Evolutionary conservation across 2,329 filamentous ascomycete genomes (phyloP), one percentile per base, ranked within the genome.

Genomic region (Aspergillus terreus): DNA sequence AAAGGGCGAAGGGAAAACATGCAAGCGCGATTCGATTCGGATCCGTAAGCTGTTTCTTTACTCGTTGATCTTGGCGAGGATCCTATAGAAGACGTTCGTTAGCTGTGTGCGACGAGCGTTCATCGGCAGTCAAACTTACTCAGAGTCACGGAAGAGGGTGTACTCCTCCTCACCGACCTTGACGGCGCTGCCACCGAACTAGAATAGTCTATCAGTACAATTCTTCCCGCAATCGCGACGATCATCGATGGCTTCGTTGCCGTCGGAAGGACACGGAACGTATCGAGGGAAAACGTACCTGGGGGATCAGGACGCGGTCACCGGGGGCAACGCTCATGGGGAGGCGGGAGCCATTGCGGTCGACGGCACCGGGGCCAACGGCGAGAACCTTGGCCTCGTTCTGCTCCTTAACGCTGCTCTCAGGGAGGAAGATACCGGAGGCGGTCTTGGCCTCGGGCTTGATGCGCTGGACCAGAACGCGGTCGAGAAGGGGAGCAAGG

Each of bases 1-100:
- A 38, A 47, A 57, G 58, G 53, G 51, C 54, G 54, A 57, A 54
- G 57, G 48, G 57, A 57, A 55, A 49, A 55, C 47, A 49, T 38
- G 54, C 11, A 50, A 54, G 42, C 44, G 44, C 32, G 33, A 47
- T 46, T 49, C 35, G 46, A 44, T 49, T 38, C 44, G 23, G 30
- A 47, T 42, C 10, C 40, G 40, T 14, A 12, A 21, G 19, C 14
- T 19, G 14, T 27, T 53, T 40, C 33, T 81, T 80, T 89, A 96
- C 82, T 97, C 92, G 78, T 90, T 96, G 83, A 99, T 96, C 87
- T 97, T 99, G 74, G 94, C 94, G 56, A 99, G 85, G 64, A 99
- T 90, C 75, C 92, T 96, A 65, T n/a, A 17, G 6, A 17, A 23
- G 12, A 25, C 33, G 47, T 67, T 59, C 66, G 59, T 47, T 23